Conservation (phyloP, 2,329 filamentous ascomycete species). For the Exophiala spinifera region DNA sequence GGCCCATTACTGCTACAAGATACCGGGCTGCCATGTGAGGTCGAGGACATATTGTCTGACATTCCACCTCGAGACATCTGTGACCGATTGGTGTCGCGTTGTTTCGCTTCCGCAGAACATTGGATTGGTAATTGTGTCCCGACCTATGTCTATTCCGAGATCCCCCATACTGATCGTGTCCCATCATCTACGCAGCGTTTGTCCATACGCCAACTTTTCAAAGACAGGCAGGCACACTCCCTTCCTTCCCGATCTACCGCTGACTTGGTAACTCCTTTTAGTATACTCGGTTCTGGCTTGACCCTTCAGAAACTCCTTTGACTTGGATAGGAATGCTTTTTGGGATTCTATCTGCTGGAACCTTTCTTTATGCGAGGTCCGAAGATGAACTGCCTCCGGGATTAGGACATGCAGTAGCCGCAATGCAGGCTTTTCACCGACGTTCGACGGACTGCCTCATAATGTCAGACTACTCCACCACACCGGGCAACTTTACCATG, state of each 20-base stretch:
- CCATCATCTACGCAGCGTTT: too few species aligned
- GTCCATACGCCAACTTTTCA: slow-evolving; percentile 1
- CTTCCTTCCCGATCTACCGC: not conserved
- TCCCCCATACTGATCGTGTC: too few species aligned
- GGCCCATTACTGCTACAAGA: not conserved
- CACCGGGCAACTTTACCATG: slow-evolving; percentile 49
- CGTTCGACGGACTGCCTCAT: slow-evolving; percentile 51
- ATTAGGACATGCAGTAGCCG: slow-evolving; percentile 46
- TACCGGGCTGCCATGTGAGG: not conserved
- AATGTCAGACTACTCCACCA: slow-evolving; percentile 50
- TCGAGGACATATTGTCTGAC: not conserved
- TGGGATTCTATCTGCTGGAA: slow-evolving; percentile 44
- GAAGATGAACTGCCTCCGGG: slow-evolving; percentile 34
- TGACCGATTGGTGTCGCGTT: not conserved
- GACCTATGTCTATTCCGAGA: not conserved
- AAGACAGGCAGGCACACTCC: not conserved
- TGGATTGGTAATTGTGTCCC: not conserved
- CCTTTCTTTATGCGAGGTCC: not conserved
- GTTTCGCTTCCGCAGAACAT: not conserved
- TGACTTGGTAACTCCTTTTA: too few species aligned
- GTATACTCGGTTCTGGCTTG: too few species aligned
- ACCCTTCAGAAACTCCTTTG: slow-evolving; percentile 41
- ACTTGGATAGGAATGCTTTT: slow-evolving; percentile 52
- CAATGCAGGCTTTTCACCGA: slow-evolving; percentile 33
- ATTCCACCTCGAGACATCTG: not conserved